Conservation (phyloP, 1,284 basidiomycete genomes). For the Cerioporus squamosus region DNA sequence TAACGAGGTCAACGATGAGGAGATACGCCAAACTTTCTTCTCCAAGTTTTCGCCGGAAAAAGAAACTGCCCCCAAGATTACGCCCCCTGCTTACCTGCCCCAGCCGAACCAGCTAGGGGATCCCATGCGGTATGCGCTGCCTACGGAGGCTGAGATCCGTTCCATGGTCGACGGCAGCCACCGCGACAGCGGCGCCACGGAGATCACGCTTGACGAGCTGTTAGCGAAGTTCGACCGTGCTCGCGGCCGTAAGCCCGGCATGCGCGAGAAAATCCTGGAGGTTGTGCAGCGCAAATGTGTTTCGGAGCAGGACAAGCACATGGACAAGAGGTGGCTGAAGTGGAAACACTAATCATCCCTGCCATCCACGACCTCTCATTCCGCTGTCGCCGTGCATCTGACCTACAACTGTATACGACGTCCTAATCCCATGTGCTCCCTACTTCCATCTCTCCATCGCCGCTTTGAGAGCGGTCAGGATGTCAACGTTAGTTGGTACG, state of each 20-base stretch:
- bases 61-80: slow-evolving; percentile 49
- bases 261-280: slow-evolving; percentile 76
- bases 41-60: slow-evolving; percentile 38
- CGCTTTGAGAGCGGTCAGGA: background rate
- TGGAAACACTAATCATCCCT: slow-evolving; percentile 50
- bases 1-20: slow-evolving; percentile 55
- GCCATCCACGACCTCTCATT: background rate
- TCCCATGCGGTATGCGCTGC: slow-evolving; percentile 65
- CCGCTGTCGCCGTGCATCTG: background rate
- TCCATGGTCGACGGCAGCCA: slow-evolving; percentile 63
- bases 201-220: slow-evolving; percentile 63
- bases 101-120: slow-evolving; percentile 34
- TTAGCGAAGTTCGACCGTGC: slow-evolving; percentile 53
- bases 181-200: slow-evolving; percentile 57
- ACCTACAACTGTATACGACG: background rate
- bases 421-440: slow-evolving; percentile 3
- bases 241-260: slow-evolving; percentile 67
- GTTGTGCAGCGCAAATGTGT: slow-evolving; percentile 67
- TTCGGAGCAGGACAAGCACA: slow-evolving; percentile 54
- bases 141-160: slow-evolving; percentile 69
- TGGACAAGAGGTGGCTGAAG: slow-evolving; percentile 58
- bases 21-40: slow-evolving; percentile 67
- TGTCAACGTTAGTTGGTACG: background rate
- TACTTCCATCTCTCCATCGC: background rate
- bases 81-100: slow-evolving; percentile 44